These are phyloP conservation scores for Arctium lappa DNA, from an alignment of 129 eudicot species.

Conservation along the genomic window DNA sequence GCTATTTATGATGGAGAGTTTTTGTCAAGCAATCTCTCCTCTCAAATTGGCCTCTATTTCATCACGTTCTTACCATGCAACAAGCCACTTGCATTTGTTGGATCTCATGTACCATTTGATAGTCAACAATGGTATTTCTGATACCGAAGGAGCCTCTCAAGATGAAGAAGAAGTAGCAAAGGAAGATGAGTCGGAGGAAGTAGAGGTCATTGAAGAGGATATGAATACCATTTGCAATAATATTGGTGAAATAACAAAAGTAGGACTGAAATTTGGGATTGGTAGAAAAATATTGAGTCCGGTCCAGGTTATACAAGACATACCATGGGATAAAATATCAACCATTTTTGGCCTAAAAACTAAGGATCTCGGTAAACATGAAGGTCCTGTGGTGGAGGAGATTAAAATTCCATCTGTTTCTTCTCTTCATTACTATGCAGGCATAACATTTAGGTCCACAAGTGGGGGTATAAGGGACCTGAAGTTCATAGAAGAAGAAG, in stretches of 20 bases:
- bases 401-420: constrained; percentile 48
- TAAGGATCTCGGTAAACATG: not conserved
- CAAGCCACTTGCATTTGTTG: constrained; percentile 31
- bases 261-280: constrained; percentile 28
- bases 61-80: not conserved
- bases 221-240: constrained; percentile 12
- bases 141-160: not conserved
- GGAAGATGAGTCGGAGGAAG: not conserved
- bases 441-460: constrained; percentile 30
- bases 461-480: constrained; percentile 29
- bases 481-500: constrained; percentile 22
- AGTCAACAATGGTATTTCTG: constrained; percentile 5
- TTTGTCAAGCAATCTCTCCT: constrained; percentile 40
- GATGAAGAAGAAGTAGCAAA: not conserved
- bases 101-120: constrained; percentile 39
- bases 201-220: not conserved
- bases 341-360: constrained; percentile 13
- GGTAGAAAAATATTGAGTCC: constrained; percentile 20
- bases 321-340: constrained; percentile 33
- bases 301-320: constrained; percentile 20
- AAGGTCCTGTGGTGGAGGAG: constrained; percentile 31
- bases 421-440: constrained; percentile 29
- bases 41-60: constrained; percentile 14
- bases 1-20: constrained; percentile 16
- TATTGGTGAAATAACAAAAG: constrained; percentile 19